phyloP scores from a whole-genome alignment of 2,329 filamentous ascomycete genomes.

The Cryphonectria radicalis region DNA sequence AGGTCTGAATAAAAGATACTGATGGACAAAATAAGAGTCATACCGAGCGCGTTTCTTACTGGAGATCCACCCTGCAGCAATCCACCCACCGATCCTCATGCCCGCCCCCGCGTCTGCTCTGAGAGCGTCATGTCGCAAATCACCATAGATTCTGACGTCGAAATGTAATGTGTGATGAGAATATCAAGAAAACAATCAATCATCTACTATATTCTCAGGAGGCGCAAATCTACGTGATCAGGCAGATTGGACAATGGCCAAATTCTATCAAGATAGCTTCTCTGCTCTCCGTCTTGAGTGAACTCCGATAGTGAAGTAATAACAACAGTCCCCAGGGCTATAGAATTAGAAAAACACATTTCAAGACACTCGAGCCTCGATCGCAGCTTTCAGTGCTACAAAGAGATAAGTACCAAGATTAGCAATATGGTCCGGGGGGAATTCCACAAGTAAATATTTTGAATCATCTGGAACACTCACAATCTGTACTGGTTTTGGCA shows the following conservation, averaged over 20 bases:
- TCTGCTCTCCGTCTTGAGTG: not conserved
- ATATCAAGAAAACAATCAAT: not conserved
- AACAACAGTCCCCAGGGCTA: not conserved
- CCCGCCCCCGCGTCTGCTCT: too few species aligned
- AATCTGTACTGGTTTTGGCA: conserved; percentile 82
- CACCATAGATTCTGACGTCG: not conserved
- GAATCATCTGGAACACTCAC: conserved; percentile 46
- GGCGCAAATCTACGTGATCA: not conserved
- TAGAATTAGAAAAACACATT: not conserved
- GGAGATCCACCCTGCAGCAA: not conserved
- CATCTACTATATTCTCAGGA: not conserved
- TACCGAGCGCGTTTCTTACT: not conserved
- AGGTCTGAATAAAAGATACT: not conserved
- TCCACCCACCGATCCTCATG: not conserved
- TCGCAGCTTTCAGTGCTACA: conserved; percentile 47
- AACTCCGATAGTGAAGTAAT: not conserved
- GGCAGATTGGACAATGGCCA: not conserved
- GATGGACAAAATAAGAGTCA: not conserved
- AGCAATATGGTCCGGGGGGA: conserved; percentile 27
- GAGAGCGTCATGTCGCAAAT: not conserved
- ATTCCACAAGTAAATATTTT: not conserved
- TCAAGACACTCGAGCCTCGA: conserved; percentile 37
- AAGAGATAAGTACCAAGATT: conserved; percentile 28
- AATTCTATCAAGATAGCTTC: not conserved
- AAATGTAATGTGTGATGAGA: not conserved